Evolutionary conservation across 2,329 filamentous ascomycete species (phyloP).

Genomic region (Microcyclosporella mali): DNA sequence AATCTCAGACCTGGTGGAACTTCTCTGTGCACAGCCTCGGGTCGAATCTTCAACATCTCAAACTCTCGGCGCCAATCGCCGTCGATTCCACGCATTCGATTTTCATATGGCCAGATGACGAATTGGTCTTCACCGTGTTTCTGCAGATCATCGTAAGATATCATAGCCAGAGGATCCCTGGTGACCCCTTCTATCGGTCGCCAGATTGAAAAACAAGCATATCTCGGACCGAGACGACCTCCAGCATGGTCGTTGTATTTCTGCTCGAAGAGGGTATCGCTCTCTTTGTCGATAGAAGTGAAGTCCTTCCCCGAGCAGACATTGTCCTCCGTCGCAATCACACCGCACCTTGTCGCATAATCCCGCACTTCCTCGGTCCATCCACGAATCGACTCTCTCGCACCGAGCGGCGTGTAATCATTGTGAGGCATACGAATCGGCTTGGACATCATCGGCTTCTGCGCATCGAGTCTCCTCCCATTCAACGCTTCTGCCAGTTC

Average conservation of each 20-base stretch:
- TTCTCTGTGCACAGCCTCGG: not conserved
- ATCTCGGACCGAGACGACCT: slow-evolving; percentile 4
- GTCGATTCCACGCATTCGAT: slow-evolving; percentile 1
- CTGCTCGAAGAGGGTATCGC: not conserved
- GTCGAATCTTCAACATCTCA: slow-evolving; percentile 4
- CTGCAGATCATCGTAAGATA: not conserved
- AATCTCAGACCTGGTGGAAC: not conserved
- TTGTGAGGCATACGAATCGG: slow-evolving; percentile 4
- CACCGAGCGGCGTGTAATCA: slow-evolving; percentile 2
- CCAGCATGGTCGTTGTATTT: slow-evolving; percentile 4
- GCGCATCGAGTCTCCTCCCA: not conserved
- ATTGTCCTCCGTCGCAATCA: slow-evolving; percentile 2
- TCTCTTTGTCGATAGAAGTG: not conserved
- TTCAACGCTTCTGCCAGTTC: not conserved
- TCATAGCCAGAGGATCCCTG: slow-evolving; percentile 6
- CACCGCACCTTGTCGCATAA: not conserved
- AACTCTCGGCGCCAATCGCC: slow-evolving; percentile 5
- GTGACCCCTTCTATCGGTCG: slow-evolving; percentile 4
- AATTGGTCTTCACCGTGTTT: not conserved
- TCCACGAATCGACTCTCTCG: slow-evolving; percentile 1
- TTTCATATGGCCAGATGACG: slow-evolving; percentile 2
- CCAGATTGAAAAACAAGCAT: slow-evolving; percentile 9
- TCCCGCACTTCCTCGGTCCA: not conserved
- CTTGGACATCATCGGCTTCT: not conserved
- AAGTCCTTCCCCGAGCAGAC: not conserved